Base-by-base conservation (phyloP, 495 filamentous ascomycete species). In the Xylaria intraflava region DNA sequence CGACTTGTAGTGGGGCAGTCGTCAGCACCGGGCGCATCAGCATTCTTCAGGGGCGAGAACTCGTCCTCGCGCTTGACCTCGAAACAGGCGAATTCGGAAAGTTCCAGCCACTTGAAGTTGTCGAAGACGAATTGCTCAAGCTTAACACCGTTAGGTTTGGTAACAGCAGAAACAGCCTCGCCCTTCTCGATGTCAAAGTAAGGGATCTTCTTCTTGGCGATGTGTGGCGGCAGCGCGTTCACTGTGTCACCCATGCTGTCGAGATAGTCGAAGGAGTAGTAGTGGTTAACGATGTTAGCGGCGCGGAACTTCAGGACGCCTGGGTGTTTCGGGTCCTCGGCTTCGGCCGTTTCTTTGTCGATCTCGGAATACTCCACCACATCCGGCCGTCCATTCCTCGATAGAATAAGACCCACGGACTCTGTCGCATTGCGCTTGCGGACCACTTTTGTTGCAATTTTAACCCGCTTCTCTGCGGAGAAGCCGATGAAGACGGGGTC, bases 341-440 rank as follows among this genome's bases (percentile, higher is more conserved):
- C 91, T 66, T 95, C 90, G 31, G 92, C 86, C 2, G 86, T 89
- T 43, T 80, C 83, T 53, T 83, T 70, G 77, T 95, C 88, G 61
- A 99, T 97, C 71, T 99, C 93, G 12, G 90, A 95, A 77, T 99
- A 99, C 74, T 99, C 93, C 17, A 99, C 94, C 6, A 99, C 93
- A 61, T 96, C 94, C 40, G 93, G 93, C 74, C 86, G 89, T 65
- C 94, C 93, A 66, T 97, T 94, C 80, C 94, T 94, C 58, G 84
- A 81, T 31, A 99, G 69, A 62, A 99, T 97, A 45, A 99, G 79
- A 20, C 93, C 93, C 33, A 99, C 93, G 19, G 92, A 90, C 74
- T 99, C 93, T 62, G 90, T 92, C 43, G 94, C 94, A 65, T 91
- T 88, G 58, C 93, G 90, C 81, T 99, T 99, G 59, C 93, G 88